Conservation (phyloP, 2,329 filamentous ascomycete species). For the Dothistroma septosporum region DNA sequence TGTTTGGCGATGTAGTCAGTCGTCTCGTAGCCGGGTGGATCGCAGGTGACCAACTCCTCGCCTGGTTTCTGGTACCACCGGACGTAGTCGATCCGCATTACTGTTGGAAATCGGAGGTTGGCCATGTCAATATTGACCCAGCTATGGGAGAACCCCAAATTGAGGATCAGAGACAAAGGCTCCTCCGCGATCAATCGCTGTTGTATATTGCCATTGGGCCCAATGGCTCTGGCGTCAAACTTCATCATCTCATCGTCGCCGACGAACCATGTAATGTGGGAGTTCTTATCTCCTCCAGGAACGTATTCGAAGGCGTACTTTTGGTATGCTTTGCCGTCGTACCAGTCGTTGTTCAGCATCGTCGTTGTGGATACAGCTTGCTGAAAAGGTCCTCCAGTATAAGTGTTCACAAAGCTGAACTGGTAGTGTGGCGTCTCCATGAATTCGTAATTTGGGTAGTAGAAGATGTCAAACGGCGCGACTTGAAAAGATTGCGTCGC, state of each 20-base stretch:
- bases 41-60: slow-evolving; percentile 49
- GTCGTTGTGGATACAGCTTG: slow-evolving; percentile 55
- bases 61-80: slow-evolving; percentile 51
- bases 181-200: slow-evolving; percentile 49
- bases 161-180: slow-evolving; percentile 53
- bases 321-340: slow-evolving; percentile 52
- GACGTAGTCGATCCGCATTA: slow-evolving; percentile 54
- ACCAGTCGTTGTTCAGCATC: slow-evolving; percentile 54
- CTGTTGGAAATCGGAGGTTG: slow-evolving; percentile 47
- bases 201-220: slow-evolving; percentile 52
- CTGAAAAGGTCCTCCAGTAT: slow-evolving; percentile 53
- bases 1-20: slow-evolving; percentile 50
- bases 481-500: slow-evolving; percentile 49
- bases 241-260: slow-evolving; percentile 50
- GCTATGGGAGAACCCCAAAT: slow-evolving; percentile 49
- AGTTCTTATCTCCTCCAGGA: slow-evolving; percentile 45
- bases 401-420: slow-evolving; percentile 48
- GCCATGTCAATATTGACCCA: slow-evolving; percentile 49
- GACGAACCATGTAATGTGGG: slow-evolving; percentile 51
- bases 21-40: slow-evolving; percentile 52
- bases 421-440: slow-evolving; percentile 49
- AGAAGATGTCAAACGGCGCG: slow-evolving; percentile 49
- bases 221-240: slow-evolving; percentile 50
- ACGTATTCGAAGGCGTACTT: slow-evolving; percentile 55
- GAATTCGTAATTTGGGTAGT: slow-evolving; percentile 51